These are phyloP conservation scores for Globisporangium nodosum DNA, from an alignment of 352 stramenopile genomes.

Conservation along the genomic window DNA sequence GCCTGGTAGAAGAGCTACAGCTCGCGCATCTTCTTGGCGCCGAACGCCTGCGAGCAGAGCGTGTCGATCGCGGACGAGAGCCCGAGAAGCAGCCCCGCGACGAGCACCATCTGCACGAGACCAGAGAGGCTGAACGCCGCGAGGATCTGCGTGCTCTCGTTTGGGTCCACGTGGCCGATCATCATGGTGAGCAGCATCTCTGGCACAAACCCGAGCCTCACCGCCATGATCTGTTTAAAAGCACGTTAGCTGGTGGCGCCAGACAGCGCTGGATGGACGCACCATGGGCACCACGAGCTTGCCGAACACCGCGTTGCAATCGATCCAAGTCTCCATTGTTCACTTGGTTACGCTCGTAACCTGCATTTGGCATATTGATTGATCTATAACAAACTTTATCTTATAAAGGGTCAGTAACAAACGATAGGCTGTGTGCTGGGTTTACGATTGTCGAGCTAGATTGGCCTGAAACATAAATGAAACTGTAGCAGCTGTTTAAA, in stretches of 20 bases:
- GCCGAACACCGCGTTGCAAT: neutral
- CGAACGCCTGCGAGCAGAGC: slow-evolving; percentile 32
- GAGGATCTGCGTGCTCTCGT: slow-evolving; percentile 33
- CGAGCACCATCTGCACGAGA: slow-evolving; percentile 18
- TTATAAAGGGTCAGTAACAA: too few relatives aligned
- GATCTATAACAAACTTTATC: too few relatives aligned
- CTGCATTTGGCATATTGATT: too few relatives aligned
- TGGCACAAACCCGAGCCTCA: slow-evolving; percentile 31
- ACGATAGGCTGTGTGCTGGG: too few relatives aligned
- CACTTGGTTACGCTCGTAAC: too few relatives aligned
- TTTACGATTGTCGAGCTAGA: too few relatives aligned
- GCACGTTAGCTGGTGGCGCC: too few relatives aligned
- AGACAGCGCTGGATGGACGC: neutral
- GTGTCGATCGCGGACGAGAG: slow-evolving; percentile 28
- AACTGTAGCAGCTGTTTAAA: too few relatives aligned
- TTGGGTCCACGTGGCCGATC: slow-evolving; percentile 21
- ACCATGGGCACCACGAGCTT: slow-evolving; percentile 15
- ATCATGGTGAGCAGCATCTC: slow-evolving; percentile 35
- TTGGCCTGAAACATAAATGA: too few relatives aligned
- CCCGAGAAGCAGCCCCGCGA: slow-evolving; percentile 17
- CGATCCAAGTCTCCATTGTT: too few relatives aligned
- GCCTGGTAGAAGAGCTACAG: slow-evolving; percentile 38
- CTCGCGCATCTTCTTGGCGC: slow-evolving; percentile 22
- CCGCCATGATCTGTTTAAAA: neutral
- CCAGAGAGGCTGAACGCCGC: slow-evolving; percentile 17